Evolutionary conservation across 2,329 filamentous ascomycete genomes (phyloP).

Genomic region (Berkeleyomyces basicola): DNA sequence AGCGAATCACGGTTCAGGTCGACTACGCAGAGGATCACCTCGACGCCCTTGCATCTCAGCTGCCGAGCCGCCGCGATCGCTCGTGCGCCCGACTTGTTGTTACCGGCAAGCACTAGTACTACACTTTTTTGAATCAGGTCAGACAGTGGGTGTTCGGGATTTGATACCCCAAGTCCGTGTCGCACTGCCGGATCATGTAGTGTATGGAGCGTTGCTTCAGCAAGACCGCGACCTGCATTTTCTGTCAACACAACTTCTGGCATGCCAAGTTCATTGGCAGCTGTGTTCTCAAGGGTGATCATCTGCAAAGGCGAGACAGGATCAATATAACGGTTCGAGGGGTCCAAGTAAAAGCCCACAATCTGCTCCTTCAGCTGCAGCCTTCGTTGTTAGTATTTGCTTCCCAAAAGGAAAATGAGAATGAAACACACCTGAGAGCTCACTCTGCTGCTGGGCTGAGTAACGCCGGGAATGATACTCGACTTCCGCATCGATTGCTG

Average conservation of each 20-base stretch:
- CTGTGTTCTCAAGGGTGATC: conserved; percentile 82
- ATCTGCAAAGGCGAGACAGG: conserved; percentile 63
- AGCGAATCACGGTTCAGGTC: conserved; percentile 71
- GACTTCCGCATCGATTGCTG: conserved; percentile 28
- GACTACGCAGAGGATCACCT: conserved; percentile 68
- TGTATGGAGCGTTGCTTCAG: conserved; percentile 60
- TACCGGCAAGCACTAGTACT: conserved; percentile 75
- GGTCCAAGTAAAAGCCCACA: conserved; percentile 34
- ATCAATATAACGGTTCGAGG: conserved; percentile 41
- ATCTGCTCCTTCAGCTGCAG: conserved; percentile 18
- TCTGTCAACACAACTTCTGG: conserved; percentile 84
- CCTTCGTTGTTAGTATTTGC: background rate
- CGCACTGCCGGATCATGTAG: conserved; percentile 45
- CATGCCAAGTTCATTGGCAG: conserved; percentile 70
- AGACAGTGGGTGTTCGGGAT: conserved; percentile 18
- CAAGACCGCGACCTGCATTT: conserved; percentile 76
- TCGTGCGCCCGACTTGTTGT: conserved; percentile 74
- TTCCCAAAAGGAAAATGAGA: background rate
- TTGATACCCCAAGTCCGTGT: conserved; percentile 31
- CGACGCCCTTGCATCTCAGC: conserved; percentile 64
- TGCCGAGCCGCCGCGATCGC: conserved; percentile 77
- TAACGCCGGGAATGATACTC: conserved; percentile 25
- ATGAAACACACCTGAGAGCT: conserved; percentile 9
- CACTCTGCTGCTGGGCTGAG: conserved; percentile 27
- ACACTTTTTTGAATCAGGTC: conserved; percentile 22